A percentile compares a stretch with the other conserved stretches of the same genome.
phyloP scores from a whole-genome alignment of 805 yeast species.

The Saccharomycopsis sp. region DNA sequence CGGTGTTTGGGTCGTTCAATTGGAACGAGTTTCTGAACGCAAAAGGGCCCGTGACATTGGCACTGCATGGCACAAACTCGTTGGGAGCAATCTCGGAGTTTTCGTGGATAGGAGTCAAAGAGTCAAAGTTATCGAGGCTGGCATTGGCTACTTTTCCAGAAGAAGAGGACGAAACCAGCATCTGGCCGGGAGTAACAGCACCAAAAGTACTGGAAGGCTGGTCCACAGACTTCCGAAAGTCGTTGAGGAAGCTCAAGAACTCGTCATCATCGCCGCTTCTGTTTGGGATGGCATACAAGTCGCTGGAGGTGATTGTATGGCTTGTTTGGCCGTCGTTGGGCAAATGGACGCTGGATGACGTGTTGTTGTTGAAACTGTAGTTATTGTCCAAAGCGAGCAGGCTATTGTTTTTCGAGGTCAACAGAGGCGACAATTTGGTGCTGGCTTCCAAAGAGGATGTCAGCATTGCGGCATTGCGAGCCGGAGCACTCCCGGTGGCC shows the following conservation, averaged over 20 bases:
- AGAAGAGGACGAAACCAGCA: no score
- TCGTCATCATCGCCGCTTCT: background rate
- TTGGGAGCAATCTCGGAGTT: background rate
- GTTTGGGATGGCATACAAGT: background rate
- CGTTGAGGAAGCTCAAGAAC: background rate
- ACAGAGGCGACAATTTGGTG: background rate
- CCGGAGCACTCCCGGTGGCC: background rate
- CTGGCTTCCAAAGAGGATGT: background rate
- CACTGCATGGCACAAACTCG: background rate
- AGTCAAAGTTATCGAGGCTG: background rate
- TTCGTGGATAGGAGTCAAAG: slow-evolving; percentile 9
- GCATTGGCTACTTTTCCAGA: background rate
- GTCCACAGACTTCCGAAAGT: background rate
- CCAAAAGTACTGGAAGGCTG: background rate
- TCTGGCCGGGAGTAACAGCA: background rate
- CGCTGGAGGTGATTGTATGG: background rate
- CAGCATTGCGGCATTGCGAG: background rate
- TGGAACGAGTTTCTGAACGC: background rate
- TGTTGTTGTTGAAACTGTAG: background rate
- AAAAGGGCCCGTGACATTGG: background rate
- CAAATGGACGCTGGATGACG: background rate
- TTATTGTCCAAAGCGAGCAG: background rate
- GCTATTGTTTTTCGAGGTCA: background rate
- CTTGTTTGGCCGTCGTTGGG: background rate
- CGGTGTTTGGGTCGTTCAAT: background rate